Evolutionary conservation across 805 yeast species (phyloP).

Genomic region (Cyberlindnera japonica): DNA sequence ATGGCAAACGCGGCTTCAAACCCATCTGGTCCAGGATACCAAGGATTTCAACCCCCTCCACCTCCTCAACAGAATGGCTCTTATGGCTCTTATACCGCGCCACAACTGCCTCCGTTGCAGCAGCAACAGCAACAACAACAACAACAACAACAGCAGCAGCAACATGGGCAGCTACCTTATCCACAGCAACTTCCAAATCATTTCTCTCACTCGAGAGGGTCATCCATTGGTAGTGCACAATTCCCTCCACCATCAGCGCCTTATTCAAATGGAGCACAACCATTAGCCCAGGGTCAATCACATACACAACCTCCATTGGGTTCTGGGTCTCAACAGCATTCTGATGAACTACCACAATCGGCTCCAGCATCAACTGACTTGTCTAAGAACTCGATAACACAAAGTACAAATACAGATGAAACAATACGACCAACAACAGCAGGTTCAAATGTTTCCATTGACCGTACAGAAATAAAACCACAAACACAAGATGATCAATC

Average conservation of each 20-base stretch:
- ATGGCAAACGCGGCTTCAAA: conserved; percentile 16
- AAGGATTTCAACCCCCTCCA: conserved; percentile 9
- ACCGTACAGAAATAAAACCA: conserved; percentile 21
- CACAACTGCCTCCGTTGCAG: conserved; percentile 21
- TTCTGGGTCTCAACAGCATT: conserved; percentile 2
- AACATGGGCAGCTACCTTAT: conserved; percentile 10
- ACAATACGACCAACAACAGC: conserved; percentile 17
- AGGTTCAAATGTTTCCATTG: conserved; percentile 18
- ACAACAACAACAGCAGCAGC: conserved; percentile 11
- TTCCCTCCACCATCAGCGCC: conserved; percentile 11
- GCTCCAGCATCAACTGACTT: conserved; percentile 7
- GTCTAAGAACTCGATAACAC: too few species aligned
- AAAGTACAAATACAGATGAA: background rate
- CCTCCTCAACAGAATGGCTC: conserved; percentile 3
- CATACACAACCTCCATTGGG: conserved; percentile 2
- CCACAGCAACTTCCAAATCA: conserved; percentile 12
- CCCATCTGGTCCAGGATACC: conserved; percentile 2
- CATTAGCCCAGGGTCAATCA: conserved; percentile 4
- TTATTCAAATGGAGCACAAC: conserved; percentile 7
- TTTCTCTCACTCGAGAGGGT: conserved; percentile 14
- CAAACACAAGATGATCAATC: conserved; percentile 6
- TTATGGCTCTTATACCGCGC: conserved; percentile 10
- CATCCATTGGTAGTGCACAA: conserved; percentile 14
- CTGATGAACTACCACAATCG: background rate
- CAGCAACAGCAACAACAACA: conserved; percentile 12